Conservation (phyloP, 345 rosid species). For the Eucalyptus tenuipes region DNA sequence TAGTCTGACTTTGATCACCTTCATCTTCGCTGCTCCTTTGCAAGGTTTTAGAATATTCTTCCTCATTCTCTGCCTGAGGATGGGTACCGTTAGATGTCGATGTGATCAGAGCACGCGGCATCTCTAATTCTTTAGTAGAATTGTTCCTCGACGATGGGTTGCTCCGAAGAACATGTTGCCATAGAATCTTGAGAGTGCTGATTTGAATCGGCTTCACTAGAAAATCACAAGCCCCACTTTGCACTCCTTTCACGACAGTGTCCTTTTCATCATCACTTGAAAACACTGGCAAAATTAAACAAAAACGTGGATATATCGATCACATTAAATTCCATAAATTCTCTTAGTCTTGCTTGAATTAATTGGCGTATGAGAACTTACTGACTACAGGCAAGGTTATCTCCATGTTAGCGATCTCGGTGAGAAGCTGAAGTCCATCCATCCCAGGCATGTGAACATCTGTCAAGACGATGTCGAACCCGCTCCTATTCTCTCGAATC, state of each 20-base stretch:
- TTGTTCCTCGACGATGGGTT: not conserved
- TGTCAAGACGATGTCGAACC: not conserved
- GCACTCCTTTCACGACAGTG: not conserved
- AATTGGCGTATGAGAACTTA: not conserved
- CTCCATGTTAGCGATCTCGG: not conserved
- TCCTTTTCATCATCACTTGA: not conserved
- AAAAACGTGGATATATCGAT: not conserved
- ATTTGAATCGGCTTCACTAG: not conserved
- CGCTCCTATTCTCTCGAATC: not conserved
- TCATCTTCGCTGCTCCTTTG: not conserved
- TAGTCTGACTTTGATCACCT: not conserved
- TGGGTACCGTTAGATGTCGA: not conserved
- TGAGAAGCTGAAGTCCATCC: not conserved
- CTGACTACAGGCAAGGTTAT: not conserved
- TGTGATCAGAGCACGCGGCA: not conserved
- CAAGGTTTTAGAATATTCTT: not conserved
- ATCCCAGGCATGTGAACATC: not conserved
- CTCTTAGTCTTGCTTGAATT: not conserved
- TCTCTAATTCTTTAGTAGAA: not conserved
- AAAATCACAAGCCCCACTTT: not conserved
- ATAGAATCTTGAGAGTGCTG: not conserved
- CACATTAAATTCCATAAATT: not conserved
- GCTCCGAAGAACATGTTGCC: not conserved
- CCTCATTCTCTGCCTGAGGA: not conserved
- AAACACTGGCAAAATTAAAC: not conserved